Evolutionary conservation across 768 basidiomycete species (phyloP).

Genomic region (Mycena galericulata): DNA sequence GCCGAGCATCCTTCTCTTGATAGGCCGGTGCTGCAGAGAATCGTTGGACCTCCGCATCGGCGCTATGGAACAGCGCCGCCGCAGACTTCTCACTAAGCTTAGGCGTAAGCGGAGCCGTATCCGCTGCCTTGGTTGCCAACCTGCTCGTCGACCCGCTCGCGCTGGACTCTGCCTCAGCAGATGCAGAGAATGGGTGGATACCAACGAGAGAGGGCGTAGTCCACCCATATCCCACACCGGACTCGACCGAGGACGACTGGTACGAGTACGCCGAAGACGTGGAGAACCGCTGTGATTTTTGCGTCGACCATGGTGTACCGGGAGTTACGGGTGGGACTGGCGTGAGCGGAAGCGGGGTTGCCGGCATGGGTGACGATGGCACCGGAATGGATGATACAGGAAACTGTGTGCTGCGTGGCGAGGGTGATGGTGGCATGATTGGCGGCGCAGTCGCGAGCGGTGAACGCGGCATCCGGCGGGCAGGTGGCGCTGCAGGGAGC

Average conservation of each 20-base stretch:
- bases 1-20: constrained; percentile 17
- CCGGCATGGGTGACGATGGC: background rate
- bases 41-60: background rate
- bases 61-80: constrained; percentile 5
- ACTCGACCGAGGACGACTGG: background rate
- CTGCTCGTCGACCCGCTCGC: background rate
- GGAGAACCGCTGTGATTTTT: constrained; percentile 10
- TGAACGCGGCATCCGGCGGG: constrained; percentile 16
- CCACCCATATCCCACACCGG: constrained; percentile 19
- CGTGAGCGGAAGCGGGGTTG: constrained; percentile 5
- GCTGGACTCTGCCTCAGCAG: background rate
- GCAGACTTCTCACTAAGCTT: constrained; percentile 21
- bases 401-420: background rate
- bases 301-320: constrained; percentile 9
- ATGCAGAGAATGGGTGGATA: constrained; percentile 28
- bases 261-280: constrained; percentile 14
- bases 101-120: background rate
- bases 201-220: constrained; percentile 23
- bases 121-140: background rate
- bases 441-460: constrained; percentile 20
- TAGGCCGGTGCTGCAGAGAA: constrained; percentile 13
- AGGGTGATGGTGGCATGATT: background rate
- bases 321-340: constrained; percentile 23
- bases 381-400: background rate
- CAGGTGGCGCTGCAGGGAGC: background rate